Evolutionary conservation across 257 asterid species (phyloP).

Genomic region (Penstemon barbatus): DNA sequence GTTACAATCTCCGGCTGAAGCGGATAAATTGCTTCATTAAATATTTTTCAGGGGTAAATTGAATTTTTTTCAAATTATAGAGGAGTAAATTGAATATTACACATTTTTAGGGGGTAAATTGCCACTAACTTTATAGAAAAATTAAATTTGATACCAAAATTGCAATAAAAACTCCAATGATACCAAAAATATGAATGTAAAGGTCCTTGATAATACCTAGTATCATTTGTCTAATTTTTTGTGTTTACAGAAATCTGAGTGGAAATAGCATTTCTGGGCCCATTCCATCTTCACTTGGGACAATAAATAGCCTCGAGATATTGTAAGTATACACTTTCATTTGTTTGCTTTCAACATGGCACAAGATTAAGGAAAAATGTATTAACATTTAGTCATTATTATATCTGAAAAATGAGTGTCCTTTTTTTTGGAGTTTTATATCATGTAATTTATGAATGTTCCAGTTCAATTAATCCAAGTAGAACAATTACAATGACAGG

Average conservation of each 20-base stretch:
- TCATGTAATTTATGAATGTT: background rate
- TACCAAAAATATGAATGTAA: background rate
- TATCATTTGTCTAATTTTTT: slow-evolving; percentile 19
- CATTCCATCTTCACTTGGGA: slow-evolving; percentile 84
- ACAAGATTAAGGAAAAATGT: background rate
- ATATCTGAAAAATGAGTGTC: background rate
- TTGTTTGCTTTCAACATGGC: slow-evolving; percentile 1
- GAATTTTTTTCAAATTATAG: no score
- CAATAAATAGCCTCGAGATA: slow-evolving; percentile 57
- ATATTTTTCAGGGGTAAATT: no score
- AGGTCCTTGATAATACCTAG: background rate
- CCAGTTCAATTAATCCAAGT: no score
- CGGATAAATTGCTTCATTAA: no score
- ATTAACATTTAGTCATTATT: background rate
- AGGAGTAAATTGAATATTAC: no score
- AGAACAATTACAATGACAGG: slow-evolving; percentile 42
- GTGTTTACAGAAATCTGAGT: slow-evolving; percentile 75
- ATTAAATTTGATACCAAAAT: no score
- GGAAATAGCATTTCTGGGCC: slow-evolving; percentile 81
- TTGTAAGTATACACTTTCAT: slow-evolving; percentile 40
- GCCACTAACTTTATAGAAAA: no score
- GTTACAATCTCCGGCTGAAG: no score
- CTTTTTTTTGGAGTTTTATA: background rate
- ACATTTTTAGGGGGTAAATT: no score
- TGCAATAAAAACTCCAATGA: no score